Conservation (phyloP, 495 filamentous ascomycete genomes). For the Melanomma pulvis-pyrius region DNA sequence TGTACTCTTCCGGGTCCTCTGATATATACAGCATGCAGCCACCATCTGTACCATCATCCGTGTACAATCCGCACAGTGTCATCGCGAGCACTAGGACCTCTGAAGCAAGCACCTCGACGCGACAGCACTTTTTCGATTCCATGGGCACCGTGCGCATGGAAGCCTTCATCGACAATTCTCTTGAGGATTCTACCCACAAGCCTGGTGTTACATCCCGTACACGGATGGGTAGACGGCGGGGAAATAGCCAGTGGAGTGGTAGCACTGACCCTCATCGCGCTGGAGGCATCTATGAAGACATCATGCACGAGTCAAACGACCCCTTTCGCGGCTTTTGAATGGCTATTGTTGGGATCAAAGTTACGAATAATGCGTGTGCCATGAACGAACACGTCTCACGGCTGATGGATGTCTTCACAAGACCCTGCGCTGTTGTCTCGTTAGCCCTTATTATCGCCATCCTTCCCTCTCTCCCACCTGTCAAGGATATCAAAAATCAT, state of each 20-base stretch:
- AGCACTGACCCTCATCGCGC: slow-evolving; percentile 33
- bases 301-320: slow-evolving; percentile 29
- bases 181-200: slow-evolving; percentile 28
- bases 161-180: slow-evolving; percentile 75
- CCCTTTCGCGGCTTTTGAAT: slow-evolving; percentile 36
- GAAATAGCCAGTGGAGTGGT: slow-evolving; percentile 40
- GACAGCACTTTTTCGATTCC: slow-evolving; percentile 68
- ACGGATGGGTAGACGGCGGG: slow-evolving; percentile 33
- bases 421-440: background rate
- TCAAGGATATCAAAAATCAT: too few relatives aligned
- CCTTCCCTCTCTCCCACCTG: background rate
- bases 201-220: slow-evolving; percentile 4
- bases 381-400: slow-evolving; percentile 7
- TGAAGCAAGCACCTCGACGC: slow-evolving; percentile 41
- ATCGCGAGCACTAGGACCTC: slow-evolving; percentile 37
- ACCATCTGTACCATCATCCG: slow-evolving; percentile 35
- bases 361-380: background rate
- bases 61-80: slow-evolving; percentile 38
- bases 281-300: slow-evolving; percentile 38
- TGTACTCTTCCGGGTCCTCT: slow-evolving; percentile 40
- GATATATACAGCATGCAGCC: slow-evolving; percentile 41
- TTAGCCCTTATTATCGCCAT: background rate
- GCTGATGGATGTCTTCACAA: background rate
- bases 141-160: slow-evolving; percentile 97
- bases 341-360: background rate